Evolutionary conservation across 2,329 filamentous ascomycete genomes (phyloP), one percentile per base, ranked within the genome.

Genomic region (Arthrobotrys iridis): DNA sequence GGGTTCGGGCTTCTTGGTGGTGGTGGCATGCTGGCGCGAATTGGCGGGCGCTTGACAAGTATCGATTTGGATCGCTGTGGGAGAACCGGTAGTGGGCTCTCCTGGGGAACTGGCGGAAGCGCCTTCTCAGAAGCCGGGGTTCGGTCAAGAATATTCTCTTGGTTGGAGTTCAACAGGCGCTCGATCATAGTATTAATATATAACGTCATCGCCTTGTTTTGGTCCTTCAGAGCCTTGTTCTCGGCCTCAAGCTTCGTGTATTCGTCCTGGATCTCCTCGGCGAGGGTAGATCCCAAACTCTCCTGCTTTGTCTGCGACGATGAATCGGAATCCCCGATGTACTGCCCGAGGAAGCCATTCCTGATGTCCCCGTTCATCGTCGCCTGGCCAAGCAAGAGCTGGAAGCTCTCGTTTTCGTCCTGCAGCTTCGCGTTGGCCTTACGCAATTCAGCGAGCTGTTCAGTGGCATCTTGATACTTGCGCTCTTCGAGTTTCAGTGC

Each of bases 121-220:
- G 95, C 93, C 82, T 97, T 97, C 85, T 87, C 80, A 13, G 11
- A 20, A 6, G 90, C 91, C 6, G 77, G 75, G 18, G 79, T 79
- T 82, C 92, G 91, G 81, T 96, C 93, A 41, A 97, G 86, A 75
- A 98, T 96, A 77, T 92, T 89, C 83, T 99, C 94, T 79, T 97
- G 98, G 78, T 96, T 93, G 83, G 97, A 92, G 81, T 96, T 91
- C 77, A 99, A 87, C 46, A 99, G 88, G 67, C 95, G 91, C 82
- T 95, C 95, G 81, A 99, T 97, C 82, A 99, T 98, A 84, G 95
- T 96, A 87, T 98, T 97, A 85, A 99, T 97, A 84, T 99, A 99
- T 78, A 98, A 86, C 22, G 93, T 96, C 79, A 99, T 86, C 28
- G 95, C 95, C 85, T 98, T 98, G 85, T 99, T 98, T 84, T 97